These are phyloP conservation scores for Syzygium oleosum DNA, from an alignment of 345 rosid genomes.

Conservation along the genomic window DNA sequence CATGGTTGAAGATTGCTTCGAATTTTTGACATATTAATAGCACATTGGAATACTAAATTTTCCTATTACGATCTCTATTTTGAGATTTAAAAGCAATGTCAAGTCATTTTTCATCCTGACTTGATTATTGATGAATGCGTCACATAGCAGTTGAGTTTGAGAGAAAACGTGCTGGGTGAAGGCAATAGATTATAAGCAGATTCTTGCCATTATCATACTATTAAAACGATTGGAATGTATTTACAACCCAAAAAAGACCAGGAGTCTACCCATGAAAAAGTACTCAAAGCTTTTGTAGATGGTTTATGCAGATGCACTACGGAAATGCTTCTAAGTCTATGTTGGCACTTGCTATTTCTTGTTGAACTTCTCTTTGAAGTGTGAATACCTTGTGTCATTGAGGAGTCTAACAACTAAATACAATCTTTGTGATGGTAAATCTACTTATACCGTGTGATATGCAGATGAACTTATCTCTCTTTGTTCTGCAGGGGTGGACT, in stretches of 20 bases:
- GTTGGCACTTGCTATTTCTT: neutral
- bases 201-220: neutral
- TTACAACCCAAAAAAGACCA: neutral
- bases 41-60: neutral
- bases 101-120: neutral
- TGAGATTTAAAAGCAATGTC: neutral
- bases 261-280: neutral
- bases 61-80: neutral
- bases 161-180: neutral
- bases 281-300: neutral
- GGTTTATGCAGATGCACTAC: neutral
- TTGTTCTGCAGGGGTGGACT: conserved; percentile 70
- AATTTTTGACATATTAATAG: neutral
- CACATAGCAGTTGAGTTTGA: neutral
- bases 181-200: neutral
- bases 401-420: neutral
- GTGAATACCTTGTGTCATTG: neutral
- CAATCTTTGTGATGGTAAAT: neutral
- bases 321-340: neutral
- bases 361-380: neutral
- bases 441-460: neutral
- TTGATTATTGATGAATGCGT: neutral
- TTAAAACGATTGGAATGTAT: neutral
- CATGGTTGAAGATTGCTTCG: neutral
- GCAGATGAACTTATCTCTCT: neutral